These are phyloP conservation scores for Kuraishia capsulata DNA, from an alignment of 805 yeast genomes.

Conservation along the genomic window DNA sequence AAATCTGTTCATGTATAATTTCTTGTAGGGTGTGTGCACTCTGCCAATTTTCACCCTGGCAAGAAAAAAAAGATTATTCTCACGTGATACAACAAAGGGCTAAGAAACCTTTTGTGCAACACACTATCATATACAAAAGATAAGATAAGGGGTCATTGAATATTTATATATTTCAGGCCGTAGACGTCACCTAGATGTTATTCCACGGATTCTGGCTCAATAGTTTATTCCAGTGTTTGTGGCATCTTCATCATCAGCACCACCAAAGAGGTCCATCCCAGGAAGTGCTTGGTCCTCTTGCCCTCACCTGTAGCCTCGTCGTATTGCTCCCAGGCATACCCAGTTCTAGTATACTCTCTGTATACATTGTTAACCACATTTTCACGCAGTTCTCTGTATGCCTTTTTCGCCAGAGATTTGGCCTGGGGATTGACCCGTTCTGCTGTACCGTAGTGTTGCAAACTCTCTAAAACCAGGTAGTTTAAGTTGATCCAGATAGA, in stretches of 20 bases:
- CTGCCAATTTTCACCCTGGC: too few species aligned
- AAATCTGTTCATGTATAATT: too few species aligned
- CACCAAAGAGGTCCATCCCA: conserved; percentile 90
- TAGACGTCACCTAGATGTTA: too few species aligned
- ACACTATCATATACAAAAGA: too few species aligned
- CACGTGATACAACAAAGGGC: too few species aligned
- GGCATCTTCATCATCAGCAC: conserved; percentile 82
- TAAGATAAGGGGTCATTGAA: too few species aligned
- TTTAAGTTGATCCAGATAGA: conserved; percentile 91
- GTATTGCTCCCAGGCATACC: conserved; percentile 88
- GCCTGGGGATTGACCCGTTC: conserved; percentile 23
- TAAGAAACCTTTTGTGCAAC: too few species aligned
- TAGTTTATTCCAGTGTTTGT: conserved; percentile 24
- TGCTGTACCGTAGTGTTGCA: conserved; percentile 41
- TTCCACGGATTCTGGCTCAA: too few species aligned
- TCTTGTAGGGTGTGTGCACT: too few species aligned
- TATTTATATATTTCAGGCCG: too few species aligned
- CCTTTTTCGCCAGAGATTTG: conserved; percentile 28
- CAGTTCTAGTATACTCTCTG: conserved; percentile 64
- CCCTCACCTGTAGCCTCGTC: conserved; percentile 68
- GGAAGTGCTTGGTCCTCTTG: conserved; percentile 78
- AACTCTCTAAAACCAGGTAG: conserved; percentile 66
- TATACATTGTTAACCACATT: conserved; percentile 64
- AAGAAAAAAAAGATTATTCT: too few species aligned
- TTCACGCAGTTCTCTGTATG: conserved; percentile 51